Evolutionary conservation across 164 flowering plant genomes (phyloP).

Genomic region (Vitis labrusca): DNA sequence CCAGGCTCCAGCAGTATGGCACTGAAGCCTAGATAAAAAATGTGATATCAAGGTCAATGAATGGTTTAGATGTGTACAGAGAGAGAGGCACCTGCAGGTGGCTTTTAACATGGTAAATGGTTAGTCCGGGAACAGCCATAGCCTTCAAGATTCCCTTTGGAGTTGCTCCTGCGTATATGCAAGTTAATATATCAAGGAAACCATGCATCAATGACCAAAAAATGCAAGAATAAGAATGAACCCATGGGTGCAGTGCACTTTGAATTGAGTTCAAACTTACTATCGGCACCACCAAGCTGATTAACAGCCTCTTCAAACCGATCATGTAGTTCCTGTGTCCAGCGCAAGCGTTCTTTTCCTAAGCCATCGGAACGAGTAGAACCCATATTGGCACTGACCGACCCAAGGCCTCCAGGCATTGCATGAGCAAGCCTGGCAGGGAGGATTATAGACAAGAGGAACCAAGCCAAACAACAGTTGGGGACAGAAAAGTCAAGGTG

Average conservation of each 20-base stretch:
- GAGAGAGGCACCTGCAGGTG: conserved; percentile 59
- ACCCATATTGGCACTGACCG: conserved; percentile 24
- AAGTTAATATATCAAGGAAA: no score
- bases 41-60: no score
- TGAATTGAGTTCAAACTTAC: conserved; percentile 35
- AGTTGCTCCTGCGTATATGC: conserved; percentile 55
- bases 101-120: conserved; percentile 76
- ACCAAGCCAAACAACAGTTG: conserved; percentile 2
- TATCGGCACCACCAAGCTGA: conserved; percentile 74
- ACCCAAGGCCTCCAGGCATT: background rate
- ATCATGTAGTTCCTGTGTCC: conserved; percentile 71
- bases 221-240: no score
- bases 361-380: conserved; percentile 30
- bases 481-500: conserved; percentile 10
- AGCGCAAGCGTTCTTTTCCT: conserved; percentile 53
- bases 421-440: background rate
- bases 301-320: conserved; percentile 63
- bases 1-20: no score
- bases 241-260: no score
- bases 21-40: no score
- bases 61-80: background rate
- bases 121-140: conserved; percentile 55
- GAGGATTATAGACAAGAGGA: conserved; percentile 1
- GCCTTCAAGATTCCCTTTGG: conserved; percentile 71
- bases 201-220: no score